Base-by-base conservation (phyloP, 2,329 filamentous ascomycete genomes). In the Xylariaceae sp. region DNA sequence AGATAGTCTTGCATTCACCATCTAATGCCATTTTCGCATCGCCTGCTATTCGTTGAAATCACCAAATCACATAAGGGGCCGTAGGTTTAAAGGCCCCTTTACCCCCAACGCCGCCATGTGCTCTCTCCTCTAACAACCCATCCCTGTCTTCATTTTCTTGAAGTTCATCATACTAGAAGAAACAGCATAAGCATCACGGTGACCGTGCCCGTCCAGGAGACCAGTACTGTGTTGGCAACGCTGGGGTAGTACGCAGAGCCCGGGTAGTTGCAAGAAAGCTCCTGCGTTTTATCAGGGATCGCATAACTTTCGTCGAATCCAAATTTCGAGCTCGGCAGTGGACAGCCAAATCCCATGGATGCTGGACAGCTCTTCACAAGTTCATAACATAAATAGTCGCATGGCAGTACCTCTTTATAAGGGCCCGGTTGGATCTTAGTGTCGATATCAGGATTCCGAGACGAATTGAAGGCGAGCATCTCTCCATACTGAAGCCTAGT, bases 371-470 rank as follows among this genome's bases (percentile, higher is more conserved):
- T 90, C 74, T 88, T 86, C 9, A 96, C 89, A 1, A 99, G 80
- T 56, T 88, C 84, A 71, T 92, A 94, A 76, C 94, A 99, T 54
- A 97, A 76, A 64, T 96, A 88, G 62, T 89, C 84, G 69, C 93
- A 97, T 0, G 94, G 94, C 7, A 96, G 77, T 17, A 97, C 78
- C 76, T 99, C 94, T 71, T 92, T 95, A 75, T 99, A 97, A 0
- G 94, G 94, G 0, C 94, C 94, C 0, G 94, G 92, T 62, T 80
- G 75, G 60, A 97, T 85, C 0, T 76, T 65, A 1, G 77, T 67
- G 68, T 97, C 92, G 66, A 97, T 94, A 52, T 83, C 75, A 0
- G 80, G 71, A 68, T 91, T 93, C 15, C 92, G 83, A 10, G 88
- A 90, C 7, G 76, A 73, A 58, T 81, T 86, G 56, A 75, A 77